Conservation (phyloP, 2,329 filamentous ascomycete genomes). For the Calonectria pteridis region DNA sequence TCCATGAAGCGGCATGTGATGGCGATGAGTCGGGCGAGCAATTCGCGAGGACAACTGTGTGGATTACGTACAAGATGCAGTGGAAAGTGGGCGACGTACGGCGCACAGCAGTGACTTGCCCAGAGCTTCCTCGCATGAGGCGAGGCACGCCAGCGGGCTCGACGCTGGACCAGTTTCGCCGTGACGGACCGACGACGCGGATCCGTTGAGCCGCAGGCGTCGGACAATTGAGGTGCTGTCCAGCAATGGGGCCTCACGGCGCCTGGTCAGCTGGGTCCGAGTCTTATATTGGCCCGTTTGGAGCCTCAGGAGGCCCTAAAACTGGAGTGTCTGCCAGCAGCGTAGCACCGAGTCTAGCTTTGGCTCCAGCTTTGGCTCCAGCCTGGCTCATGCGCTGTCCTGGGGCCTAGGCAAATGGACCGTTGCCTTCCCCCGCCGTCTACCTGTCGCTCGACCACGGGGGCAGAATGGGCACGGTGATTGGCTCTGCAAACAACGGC, state of each 20-base stretch:
- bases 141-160: slow-evolving; percentile 25
- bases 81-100: slow-evolving; percentile 5
- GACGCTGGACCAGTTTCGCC: background rate
- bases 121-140: slow-evolving; percentile 33
- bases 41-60: background rate
- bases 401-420: slow-evolving; percentile 10
- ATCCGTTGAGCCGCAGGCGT: slow-evolving; percentile 1
- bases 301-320: background rate
- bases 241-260: background rate
- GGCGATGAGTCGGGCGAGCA: slow-evolving; percentile 19
- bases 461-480: slow-evolving; percentile 43
- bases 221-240: background rate
- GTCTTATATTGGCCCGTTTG: background rate
- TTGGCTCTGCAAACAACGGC: slow-evolving; percentile 43
- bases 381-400: slow-evolving; percentile 12
- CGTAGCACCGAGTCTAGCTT: background rate
- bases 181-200: slow-evolving; percentile 6
- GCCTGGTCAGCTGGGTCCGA: background rate
- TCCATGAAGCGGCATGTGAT: slow-evolving; percentile 1
- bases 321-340: background rate
- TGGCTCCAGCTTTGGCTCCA: background rate
- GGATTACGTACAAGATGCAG: slow-evolving; percentile 21
- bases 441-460: slow-evolving; percentile 51
- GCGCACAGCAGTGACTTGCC: slow-evolving; percentile 31
- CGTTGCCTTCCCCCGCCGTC: background rate